These are phyloP conservation scores for Diphasiastrum complanatum DNA, from an alignment of 83 land plant species.

Conservation along the genomic window DNA sequence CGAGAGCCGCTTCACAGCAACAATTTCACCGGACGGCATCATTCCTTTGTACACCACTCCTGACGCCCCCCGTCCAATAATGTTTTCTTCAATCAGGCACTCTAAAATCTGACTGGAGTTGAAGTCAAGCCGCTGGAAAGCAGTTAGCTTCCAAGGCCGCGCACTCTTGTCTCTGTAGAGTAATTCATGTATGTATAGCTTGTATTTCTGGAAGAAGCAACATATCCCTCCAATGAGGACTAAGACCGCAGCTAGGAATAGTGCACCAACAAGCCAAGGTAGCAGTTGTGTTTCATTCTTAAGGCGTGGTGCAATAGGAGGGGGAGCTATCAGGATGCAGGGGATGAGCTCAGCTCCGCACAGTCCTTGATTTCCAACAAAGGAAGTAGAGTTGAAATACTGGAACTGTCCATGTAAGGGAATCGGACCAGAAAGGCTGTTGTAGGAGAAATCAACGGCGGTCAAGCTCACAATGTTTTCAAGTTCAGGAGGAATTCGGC, in stretches of 20 bases:
- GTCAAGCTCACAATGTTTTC: background rate
- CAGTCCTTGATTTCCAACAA: constrained; percentile 1
- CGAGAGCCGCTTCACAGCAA: constrained; percentile 10
- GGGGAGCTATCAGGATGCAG: background rate
- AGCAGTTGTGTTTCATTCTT: background rate
- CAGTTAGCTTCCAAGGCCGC: constrained; percentile 9
- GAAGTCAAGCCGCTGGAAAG: constrained; percentile 12
- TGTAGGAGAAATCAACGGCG: background rate
- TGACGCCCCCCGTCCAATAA: constrained; percentile 8
- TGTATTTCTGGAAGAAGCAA: background rate
- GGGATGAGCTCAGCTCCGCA: too few species aligned
- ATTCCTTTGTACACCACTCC: constrained; percentile 9
- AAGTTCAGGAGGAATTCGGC: constrained; percentile 7
- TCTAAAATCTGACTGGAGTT: background rate
- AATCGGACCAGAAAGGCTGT: background rate
- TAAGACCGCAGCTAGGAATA: background rate
- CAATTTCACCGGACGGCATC: constrained; percentile 6
- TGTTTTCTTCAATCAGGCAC: background rate
- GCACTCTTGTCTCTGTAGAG: background rate
- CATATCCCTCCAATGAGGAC: background rate
- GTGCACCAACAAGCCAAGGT: background rate
- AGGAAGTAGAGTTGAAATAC: background rate
- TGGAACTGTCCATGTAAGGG: background rate
- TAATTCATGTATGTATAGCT: background rate
- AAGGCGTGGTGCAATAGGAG: background rate